Evolutionary conservation across 2,329 filamentous ascomycete genomes (phyloP).

Genomic region (Ampelomyces quisqualis): DNA sequence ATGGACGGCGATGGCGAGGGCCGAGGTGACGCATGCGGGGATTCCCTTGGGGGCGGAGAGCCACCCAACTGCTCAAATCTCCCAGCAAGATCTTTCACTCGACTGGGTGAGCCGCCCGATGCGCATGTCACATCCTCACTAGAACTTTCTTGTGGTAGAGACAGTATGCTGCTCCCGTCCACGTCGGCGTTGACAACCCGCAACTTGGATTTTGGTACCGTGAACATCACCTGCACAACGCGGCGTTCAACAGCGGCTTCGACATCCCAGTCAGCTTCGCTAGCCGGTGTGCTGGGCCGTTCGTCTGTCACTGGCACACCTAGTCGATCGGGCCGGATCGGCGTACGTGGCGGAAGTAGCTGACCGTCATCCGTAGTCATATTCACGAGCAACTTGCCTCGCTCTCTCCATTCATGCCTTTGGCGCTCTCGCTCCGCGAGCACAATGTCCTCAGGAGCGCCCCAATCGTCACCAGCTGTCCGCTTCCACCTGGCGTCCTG

Average conservation of each 20-base stretch:
- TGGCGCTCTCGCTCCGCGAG: slow-evolving; percentile 35
- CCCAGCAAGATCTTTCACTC: slow-evolving; percentile 35
- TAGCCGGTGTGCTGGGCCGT: slow-evolving; percentile 33
- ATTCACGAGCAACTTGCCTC: slow-evolving; percentile 33
- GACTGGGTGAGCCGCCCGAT: slow-evolving; percentile 12
- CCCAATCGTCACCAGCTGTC: slow-evolving; percentile 42
- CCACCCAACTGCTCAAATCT: slow-evolving; percentile 30
- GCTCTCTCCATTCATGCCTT: slow-evolving; percentile 34
- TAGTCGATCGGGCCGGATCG: slow-evolving; percentile 27
- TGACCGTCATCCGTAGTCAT: slow-evolving; percentile 26
- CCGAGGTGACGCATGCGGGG: slow-evolving; percentile 12
- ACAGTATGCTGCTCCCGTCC: slow-evolving; percentile 32
- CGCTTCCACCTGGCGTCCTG: slow-evolving; percentile 32
- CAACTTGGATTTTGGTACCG: slow-evolving; percentile 81
- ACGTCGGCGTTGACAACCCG: slow-evolving; percentile 74
- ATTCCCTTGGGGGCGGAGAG: background rate
- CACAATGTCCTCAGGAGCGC: slow-evolving; percentile 35
- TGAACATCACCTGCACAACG: slow-evolving; percentile 73
- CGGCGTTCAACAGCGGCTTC: slow-evolving; percentile 50
- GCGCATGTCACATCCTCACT: slow-evolving; percentile 8
- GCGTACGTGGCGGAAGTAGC: slow-evolving; percentile 30
- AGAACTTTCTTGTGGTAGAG: slow-evolving; percentile 21
- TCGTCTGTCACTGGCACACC: slow-evolving; percentile 17
- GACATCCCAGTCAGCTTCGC: slow-evolving; percentile 54
- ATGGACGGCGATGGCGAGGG: slow-evolving; percentile 24